phyloP scores from a whole-genome alignment of 495 filamentous ascomycete genomes.

The Jackrogersella minutella region DNA sequence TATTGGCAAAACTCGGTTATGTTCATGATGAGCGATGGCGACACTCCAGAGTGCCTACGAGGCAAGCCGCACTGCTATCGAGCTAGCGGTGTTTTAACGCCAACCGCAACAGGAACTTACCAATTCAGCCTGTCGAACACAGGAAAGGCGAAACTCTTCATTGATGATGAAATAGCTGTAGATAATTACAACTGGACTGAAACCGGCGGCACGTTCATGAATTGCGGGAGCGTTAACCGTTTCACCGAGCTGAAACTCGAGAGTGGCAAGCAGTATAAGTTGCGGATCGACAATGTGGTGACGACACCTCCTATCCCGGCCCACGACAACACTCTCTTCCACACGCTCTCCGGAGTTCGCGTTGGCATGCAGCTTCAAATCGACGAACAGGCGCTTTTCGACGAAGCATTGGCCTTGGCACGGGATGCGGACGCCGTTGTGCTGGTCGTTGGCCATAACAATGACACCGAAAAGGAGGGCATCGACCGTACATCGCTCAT shows the following conservation, averaged over 20 bases:
- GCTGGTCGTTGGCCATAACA: background rate
- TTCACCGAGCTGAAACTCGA: background rate
- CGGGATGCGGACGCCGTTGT: background rate
- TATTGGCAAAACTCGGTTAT: background rate
- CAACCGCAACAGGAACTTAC: background rate
- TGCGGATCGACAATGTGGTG: background rate
- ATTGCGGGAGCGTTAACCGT: background rate
- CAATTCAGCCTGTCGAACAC: background rate
- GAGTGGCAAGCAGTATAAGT: background rate
- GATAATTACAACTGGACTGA: background rate
- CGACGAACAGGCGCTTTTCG: background rate
- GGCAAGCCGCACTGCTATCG: too few species aligned
- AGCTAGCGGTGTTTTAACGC: background rate
- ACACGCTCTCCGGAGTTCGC: background rate
- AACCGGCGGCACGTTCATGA: background rate
- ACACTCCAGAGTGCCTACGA: background rate
- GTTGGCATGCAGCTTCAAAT: background rate
- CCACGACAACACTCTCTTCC: background rate
- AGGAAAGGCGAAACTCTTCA: background rate
- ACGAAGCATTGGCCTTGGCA: background rate
- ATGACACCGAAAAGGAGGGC: slow-evolving; percentile 64
- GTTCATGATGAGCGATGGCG: background rate
- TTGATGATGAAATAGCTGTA: background rate
- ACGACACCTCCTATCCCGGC: background rate
- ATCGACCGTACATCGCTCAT: slow-evolving; percentile 68